Conservation (phyloP, 768 basidiomycete species). For the Podaxis sp. region DNA sequence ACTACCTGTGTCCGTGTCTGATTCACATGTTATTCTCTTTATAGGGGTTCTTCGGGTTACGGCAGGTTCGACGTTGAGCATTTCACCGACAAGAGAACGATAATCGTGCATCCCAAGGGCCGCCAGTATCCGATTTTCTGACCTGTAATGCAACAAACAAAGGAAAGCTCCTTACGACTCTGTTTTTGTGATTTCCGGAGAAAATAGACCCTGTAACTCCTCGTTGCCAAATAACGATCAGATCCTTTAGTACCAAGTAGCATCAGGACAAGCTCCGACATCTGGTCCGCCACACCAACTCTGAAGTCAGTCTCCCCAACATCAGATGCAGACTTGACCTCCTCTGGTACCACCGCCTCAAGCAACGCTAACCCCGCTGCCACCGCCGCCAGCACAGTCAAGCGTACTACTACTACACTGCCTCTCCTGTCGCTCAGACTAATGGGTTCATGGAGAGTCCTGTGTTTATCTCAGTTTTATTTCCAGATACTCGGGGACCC, state of each 20-base stretch:
- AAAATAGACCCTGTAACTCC: neutral
- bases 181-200: neutral
- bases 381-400: neutral
- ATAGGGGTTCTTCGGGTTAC: slow-evolving; percentile 46
- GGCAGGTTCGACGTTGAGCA: slow-evolving; percentile 50
- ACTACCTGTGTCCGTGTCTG: neutral
- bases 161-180: neutral
- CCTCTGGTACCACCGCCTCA: neutral
- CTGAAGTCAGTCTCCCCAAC: slow-evolving; percentile 22
- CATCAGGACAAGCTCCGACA: no score
- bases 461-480: neutral
- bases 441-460: neutral
- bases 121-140: slow-evolving; percentile 21
- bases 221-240: neutral
- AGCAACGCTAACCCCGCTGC: neutral
- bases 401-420: neutral
- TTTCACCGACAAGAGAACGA: slow-evolving; percentile 45
- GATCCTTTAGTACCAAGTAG: neutral
- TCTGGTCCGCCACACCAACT: slow-evolving; percentile 5
- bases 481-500: neutral
- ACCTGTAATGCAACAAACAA: neutral
- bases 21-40: neutral
- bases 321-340: slow-evolving; percentile 18
- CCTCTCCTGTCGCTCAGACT: neutral
- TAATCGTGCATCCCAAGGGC: slow-evolving; percentile 39